Percentiles rank a stretch among this genome's conserved stretches.
Conservation (phyloP, 148 eudicot genomes). For the Vaccinium myrtillus region DNA sequence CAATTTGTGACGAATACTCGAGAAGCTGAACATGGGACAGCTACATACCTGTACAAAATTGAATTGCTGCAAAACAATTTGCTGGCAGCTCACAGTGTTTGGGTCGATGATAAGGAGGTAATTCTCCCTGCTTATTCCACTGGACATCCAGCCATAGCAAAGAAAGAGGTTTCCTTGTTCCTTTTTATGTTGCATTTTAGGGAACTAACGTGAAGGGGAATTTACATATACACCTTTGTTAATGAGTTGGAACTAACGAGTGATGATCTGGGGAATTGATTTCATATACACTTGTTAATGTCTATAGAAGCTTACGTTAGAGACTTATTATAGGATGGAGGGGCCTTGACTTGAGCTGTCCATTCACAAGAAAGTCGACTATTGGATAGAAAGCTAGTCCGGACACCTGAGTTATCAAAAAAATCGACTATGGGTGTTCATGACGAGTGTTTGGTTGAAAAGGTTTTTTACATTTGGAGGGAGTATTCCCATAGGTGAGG, state of each 20-base stretch:
- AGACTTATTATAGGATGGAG: no score
- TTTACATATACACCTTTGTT: neutral
- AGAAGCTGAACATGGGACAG: constrained; percentile 81
- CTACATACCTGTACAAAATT: constrained; percentile 68
- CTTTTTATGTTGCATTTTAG: neutral
- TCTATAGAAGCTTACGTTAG: no score
- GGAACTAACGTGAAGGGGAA: neutral
- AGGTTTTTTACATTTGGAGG: constrained; percentile 25
- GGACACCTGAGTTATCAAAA: no score
- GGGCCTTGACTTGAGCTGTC: no score
- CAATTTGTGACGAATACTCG: constrained; percentile 56
- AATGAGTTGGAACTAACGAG: no score
- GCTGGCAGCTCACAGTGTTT: constrained; percentile 91
- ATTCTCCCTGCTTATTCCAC: constrained; percentile 2
- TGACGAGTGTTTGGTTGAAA: neutral
- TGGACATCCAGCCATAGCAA: neutral
- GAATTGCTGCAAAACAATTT: constrained; percentile 62
- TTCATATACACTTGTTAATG: neutral
- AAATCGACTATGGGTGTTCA: neutral
- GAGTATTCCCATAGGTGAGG: constrained; percentile 33
- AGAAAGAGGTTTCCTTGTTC: neutral
- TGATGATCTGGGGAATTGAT: no score
- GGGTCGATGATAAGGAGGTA: constrained; percentile 85
- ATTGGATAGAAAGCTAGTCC: no score
- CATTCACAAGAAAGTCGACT: neutral